Evolutionary conservation across 306 rosid genomes (phyloP).

Genomic region (Acacia acuminata): DNA sequence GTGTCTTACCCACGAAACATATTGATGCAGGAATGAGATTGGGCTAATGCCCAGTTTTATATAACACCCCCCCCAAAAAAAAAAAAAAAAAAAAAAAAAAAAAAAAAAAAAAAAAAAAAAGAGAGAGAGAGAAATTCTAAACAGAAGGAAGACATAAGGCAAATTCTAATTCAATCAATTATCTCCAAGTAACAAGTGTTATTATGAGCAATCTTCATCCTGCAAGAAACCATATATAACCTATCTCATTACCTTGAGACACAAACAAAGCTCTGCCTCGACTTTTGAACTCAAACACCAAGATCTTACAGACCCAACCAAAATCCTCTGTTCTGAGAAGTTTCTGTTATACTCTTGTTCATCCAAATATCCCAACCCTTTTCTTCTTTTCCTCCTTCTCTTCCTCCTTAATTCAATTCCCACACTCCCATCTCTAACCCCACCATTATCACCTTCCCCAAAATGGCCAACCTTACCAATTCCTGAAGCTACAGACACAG

Average conservation of each 20-base stretch:
- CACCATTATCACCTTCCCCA: constrained; percentile 33
- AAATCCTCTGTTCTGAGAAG: constrained; percentile 17
- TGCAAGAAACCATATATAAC: constrained; percentile 3
- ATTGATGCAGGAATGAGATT: too few species aligned
- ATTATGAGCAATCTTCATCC: background rate
- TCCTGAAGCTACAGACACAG: constrained; percentile 35
- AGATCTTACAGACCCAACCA: constrained; percentile 42
- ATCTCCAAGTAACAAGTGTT: background rate
- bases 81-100: too few species aligned
- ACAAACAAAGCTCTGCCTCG: constrained; percentile 64
- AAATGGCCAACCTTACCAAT: constrained; percentile 35
- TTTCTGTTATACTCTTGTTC: constrained; percentile 31
- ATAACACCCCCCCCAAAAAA: too few species aligned
- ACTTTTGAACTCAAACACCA: constrained; percentile 52
- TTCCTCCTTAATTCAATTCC: constrained; percentile 52
- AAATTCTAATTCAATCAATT: background rate
- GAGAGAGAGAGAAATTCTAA: too few species aligned
- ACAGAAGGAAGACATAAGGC: constrained; percentile 6
- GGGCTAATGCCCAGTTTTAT: too few species aligned
- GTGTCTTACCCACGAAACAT: too few species aligned
- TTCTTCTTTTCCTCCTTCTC: constrained; percentile 58
- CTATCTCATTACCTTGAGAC: constrained; percentile 54
- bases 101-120: too few species aligned
- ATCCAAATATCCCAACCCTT: constrained; percentile 30
- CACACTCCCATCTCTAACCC: constrained; percentile 24